Evolutionary conservation across 352 stramenopile genomes (phyloP).

Genomic region (Phytophthora aleatoria): DNA sequence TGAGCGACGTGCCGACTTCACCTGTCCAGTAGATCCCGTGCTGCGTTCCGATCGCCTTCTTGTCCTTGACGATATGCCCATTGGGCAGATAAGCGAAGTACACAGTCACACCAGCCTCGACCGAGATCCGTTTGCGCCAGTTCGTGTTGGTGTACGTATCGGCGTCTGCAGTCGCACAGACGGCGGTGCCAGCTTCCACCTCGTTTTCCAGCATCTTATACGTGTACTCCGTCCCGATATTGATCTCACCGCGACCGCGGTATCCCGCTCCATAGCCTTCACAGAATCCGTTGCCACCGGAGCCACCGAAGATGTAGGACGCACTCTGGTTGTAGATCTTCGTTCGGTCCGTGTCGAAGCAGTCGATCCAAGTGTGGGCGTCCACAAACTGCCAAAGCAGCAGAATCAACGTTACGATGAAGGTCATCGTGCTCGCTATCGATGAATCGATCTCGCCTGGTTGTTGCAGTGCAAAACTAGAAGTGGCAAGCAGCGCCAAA

Average conservation of each 20-base stretch:
- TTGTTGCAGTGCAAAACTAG: not conserved
- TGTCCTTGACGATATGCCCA: conserved; percentile 72
- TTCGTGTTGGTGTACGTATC: conserved; percentile 56
- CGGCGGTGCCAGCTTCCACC: conserved; percentile 48
- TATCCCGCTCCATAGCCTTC: conserved; percentile 66
- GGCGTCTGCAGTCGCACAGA: conserved; percentile 46
- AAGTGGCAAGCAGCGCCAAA: not conserved
- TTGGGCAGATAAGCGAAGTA: conserved; percentile 68
- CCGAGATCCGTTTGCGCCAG: conserved; percentile 59
- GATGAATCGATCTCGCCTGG: not conserved
- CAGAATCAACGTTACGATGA: not conserved
- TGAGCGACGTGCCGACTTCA: conserved; percentile 38
- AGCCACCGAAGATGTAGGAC: conserved; percentile 77
- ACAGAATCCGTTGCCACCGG: conserved; percentile 65
- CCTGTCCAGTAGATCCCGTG: conserved; percentile 73
- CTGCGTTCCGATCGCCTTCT: conserved; percentile 60
- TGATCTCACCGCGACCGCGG: conserved; percentile 48
- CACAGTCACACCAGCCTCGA: conserved; percentile 41
- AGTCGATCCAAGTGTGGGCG: conserved; percentile 71
- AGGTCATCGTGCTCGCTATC: not conserved
- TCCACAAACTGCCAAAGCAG: not conserved
- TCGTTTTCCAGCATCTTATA: conserved; percentile 77
- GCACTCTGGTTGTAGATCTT: conserved; percentile 69
- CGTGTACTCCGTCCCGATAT: conserved; percentile 65
- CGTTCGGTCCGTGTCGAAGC: conserved; percentile 50